Conservation (phyloP, 2,329 filamentous ascomycete species). For the Aureobasidium uvarum region DNA sequence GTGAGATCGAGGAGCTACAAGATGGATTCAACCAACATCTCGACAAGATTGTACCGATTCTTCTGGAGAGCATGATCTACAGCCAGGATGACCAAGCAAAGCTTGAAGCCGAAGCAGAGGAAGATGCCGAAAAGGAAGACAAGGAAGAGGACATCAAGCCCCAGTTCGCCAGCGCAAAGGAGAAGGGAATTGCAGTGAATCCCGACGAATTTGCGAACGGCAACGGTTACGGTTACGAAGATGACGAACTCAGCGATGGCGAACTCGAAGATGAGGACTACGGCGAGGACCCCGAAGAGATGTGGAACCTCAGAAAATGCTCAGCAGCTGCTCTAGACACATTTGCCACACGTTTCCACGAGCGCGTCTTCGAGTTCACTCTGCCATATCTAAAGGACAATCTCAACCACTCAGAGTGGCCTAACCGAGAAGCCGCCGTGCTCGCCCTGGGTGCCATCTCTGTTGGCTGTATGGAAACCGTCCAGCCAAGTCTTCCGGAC, state of each 20-base stretch:
- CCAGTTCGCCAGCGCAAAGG: slow-evolving; percentile 69
- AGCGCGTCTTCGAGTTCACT: slow-evolving; percentile 84
- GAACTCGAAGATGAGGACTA: slow-evolving; percentile 76
- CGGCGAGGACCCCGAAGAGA: slow-evolving; percentile 75
- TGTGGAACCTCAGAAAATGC: slow-evolving; percentile 95
- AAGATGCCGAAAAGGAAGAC: slow-evolving; percentile 89
- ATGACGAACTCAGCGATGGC: slow-evolving; percentile 81
- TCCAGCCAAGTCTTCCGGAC: slow-evolving; percentile 85
- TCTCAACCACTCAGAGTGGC: slow-evolving; percentile 85
- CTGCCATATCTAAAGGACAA: slow-evolving; percentile 90
- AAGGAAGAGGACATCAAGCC: slow-evolving; percentile 88
- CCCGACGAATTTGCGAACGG: slow-evolving; percentile 43
- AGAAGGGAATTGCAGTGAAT: slow-evolving; percentile 26
- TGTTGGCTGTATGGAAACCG: slow-evolving; percentile 86
- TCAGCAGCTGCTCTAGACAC: slow-evolving; percentile 94
- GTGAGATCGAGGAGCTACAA: slow-evolving; percentile 80
- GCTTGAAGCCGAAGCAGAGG: slow-evolving; percentile 72
- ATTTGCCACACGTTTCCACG: slow-evolving; percentile 85
- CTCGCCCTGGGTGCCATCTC: slow-evolving; percentile 92
- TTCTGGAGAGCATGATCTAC: slow-evolving; percentile 95
- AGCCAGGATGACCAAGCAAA: slow-evolving; percentile 87
- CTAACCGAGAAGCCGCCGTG: slow-evolving; percentile 87
- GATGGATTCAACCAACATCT: slow-evolving; percentile 74
- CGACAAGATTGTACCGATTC: slow-evolving; percentile 79
- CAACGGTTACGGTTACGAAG: slow-evolving; percentile 48